Conservation (phyloP, 176 grass and related monocot genomes). For the Cenchrus americanus region DNA sequence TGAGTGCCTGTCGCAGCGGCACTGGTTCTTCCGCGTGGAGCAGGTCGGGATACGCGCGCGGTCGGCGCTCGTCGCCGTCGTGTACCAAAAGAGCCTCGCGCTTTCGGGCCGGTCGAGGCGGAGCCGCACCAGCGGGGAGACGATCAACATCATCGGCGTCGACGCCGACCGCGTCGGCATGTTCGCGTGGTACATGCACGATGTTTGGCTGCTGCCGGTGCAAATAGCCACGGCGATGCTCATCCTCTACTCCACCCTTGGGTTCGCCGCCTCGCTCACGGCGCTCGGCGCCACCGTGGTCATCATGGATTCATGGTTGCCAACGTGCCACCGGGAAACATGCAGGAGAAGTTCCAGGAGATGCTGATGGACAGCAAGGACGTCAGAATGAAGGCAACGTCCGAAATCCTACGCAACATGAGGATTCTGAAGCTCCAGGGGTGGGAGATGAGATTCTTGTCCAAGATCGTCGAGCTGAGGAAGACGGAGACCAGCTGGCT, state of each 20-base stretch:
- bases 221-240: conserved; percentile 71
- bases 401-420: conserved; percentile 85
- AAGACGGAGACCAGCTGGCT: conserved; percentile 67
- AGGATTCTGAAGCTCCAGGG: conserved; percentile 81
- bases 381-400: conserved; percentile 76
- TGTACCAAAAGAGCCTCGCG: conserved; percentile 28
- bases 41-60: conserved; percentile 50
- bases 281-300: conserved; percentile 57
- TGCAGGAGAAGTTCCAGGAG: conserved; percentile 70
- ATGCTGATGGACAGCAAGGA: conserved; percentile 85
- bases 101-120: conserved; percentile 19
- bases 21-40: conserved; percentile 65
- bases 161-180: conserved; percentile 54
- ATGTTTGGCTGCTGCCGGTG: conserved; percentile 68
- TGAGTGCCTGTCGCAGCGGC: conserved; percentile 64
- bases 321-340: conserved; percentile 62
- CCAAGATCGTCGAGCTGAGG: conserved; percentile 72
- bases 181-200: conserved; percentile 78
- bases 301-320: conserved; percentile 82
- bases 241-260: conserved; percentile 71
- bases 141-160: conserved; percentile 71
- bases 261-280: conserved; percentile 61
- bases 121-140: conserved; percentile 43
- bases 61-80: conserved; percentile 10
- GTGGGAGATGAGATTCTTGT: conserved; percentile 95